These are phyloP conservation scores for Jamesozyma lodderae DNA, from an alignment of 805 yeast species.

Conservation along the genomic window DNA sequence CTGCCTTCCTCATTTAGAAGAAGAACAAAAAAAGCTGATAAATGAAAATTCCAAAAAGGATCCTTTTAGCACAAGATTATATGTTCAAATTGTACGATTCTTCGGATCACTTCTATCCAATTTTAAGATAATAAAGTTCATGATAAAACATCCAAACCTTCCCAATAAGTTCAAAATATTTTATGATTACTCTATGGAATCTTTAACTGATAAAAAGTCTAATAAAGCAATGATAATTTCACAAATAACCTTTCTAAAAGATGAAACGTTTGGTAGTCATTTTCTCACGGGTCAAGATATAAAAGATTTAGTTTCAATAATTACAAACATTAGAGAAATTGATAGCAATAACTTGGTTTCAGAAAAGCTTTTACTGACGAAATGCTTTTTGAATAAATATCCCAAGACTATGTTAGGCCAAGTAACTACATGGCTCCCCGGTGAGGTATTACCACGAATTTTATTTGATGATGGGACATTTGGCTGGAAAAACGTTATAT, in stretches of 20 bases:
- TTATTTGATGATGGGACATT: constrained; percentile 14
- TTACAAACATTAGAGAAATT: constrained; percentile 17
- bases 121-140: constrained; percentile 14
- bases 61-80: constrained; percentile 24
- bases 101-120: constrained; percentile 19
- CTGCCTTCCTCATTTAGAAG: constrained; percentile 12
- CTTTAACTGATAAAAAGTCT: constrained; percentile 17
- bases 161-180: constrained; percentile 12
- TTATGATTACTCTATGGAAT: constrained; percentile 11
- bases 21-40: constrained; percentile 13
- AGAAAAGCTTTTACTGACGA: constrained; percentile 21
- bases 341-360: constrained; percentile 20
- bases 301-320: constrained; percentile 8
- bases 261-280: constrained; percentile 20
- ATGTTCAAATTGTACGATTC: constrained; percentile 26
- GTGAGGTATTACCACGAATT: constrained; percentile 20
- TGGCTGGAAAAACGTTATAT: constrained; percentile 13
- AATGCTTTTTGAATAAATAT: constrained; percentile 17
- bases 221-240: constrained; percentile 23
- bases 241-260: constrained; percentile 20
- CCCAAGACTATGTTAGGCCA: constrained; percentile 17
- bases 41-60: constrained; percentile 12
- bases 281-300: constrained; percentile 11
- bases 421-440: constrained; percentile 19
- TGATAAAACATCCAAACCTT: constrained; percentile 8